These are phyloP conservation scores for Ophiostoma tasmaniense DNA, from an alignment of 2,329 filamentous ascomycete genomes.

Conservation along the genomic window DNA sequence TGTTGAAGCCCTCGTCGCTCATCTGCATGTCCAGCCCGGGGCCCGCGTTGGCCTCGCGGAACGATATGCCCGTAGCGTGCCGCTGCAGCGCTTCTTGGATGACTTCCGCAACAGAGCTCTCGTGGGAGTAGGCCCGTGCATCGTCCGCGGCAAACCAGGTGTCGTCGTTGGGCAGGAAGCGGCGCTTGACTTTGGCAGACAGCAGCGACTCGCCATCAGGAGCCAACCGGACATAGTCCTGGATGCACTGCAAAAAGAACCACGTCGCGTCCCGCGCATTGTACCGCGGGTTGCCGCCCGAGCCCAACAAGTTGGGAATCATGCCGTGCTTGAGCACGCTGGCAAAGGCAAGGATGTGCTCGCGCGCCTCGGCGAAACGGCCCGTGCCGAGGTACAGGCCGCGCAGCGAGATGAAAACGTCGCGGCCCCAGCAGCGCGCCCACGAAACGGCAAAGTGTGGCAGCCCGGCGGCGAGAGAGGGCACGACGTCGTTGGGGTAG, in stretches of 20 bases:
- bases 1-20: conserved; percentile 84
- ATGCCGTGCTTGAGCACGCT: conserved; percentile 97
- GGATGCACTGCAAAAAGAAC: conserved; percentile 95
- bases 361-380: conserved; percentile 77
- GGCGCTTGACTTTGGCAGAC: conserved; percentile 66
- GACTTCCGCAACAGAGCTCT: conserved; percentile 77
- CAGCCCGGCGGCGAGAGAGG: conserved; percentile 81
- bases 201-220: conserved; percentile 69
- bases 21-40: conserved; percentile 85
- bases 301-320: conserved; percentile 89
- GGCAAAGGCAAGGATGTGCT: conserved; percentile 90
- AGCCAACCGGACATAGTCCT: conserved; percentile 78
- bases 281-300: conserved; percentile 78
- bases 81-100: conserved; percentile 90
- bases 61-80: conserved; percentile 83
- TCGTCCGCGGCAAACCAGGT: conserved; percentile 85
- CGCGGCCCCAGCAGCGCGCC: conserved; percentile 94
- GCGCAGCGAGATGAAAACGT: conserved; percentile 91
- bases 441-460: conserved; percentile 91
- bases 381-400: conserved; percentile 88
- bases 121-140: conserved; percentile 71
- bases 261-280: conserved; percentile 94
- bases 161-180: conserved; percentile 92
- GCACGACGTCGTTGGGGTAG: conserved; percentile 75
- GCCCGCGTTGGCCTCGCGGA: conserved; percentile 90